Percentiles rank a stretch among this genome's conserved stretches.
phyloP scores from a whole-genome alignment of 1,139 yeast genomes.

The Yamadazyma spencermartinsiae region DNA sequence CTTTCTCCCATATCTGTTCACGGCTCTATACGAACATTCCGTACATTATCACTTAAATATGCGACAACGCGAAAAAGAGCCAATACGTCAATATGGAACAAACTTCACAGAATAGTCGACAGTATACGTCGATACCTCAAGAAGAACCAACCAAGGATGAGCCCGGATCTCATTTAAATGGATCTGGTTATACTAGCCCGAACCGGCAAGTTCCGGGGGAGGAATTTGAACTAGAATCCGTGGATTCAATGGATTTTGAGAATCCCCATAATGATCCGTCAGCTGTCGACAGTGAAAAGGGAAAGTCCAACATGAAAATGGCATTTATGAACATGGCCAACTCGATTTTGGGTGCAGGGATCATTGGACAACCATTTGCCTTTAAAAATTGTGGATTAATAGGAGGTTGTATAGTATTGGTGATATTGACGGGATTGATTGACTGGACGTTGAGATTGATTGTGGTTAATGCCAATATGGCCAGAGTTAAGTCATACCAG shows the following conservation, averaged over 20 bases:
- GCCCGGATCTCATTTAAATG: neutral
- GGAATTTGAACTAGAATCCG: conserved; percentile 28
- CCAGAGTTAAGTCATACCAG: conserved; percentile 79
- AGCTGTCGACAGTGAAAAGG: conserved; percentile 16
- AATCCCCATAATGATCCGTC: conserved; percentile 5
- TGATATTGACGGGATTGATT: conserved; percentile 63
- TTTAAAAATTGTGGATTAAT: conserved; percentile 75
- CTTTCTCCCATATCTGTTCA: too few species aligned
- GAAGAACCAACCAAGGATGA: conserved; percentile 1
- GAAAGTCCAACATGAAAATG: conserved; percentile 64
- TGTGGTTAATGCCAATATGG: conserved; percentile 77
- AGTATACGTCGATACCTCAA: conserved; percentile 16
- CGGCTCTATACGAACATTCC: too few species aligned
- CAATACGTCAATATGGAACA: neutral
- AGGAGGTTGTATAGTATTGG: conserved; percentile 67
- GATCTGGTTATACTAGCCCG: conserved; percentile 8
- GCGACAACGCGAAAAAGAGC: too few species aligned
- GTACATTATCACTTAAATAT: too few species aligned
- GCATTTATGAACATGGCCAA: conserved; percentile 98
- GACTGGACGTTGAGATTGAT: conserved; percentile 86
- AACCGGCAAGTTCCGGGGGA: conserved; percentile 4
- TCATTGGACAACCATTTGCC: conserved; percentile 92
- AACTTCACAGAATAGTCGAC: neutral
- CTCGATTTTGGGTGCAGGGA: conserved; percentile 91
- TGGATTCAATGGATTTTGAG: conserved; percentile 25